Conservation (phyloP, 306 rosid genomes). For the Prunus salicina region DNA sequence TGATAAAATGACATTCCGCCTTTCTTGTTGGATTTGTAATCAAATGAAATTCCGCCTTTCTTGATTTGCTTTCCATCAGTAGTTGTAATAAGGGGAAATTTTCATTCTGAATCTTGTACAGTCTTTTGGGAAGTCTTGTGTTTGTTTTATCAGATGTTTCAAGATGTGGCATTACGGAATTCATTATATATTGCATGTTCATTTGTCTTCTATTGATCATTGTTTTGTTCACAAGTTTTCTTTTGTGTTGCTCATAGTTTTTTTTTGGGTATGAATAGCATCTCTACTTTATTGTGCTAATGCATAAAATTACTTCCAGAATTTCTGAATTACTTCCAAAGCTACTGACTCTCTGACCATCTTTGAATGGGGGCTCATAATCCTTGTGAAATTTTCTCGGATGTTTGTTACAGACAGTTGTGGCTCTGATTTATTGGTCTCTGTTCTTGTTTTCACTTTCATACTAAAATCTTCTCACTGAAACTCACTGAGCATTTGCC, state of each 20-base stretch:
- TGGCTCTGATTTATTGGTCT: too few species aligned
- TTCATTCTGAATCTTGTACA: constrained; percentile 10
- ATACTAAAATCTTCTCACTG: too few species aligned
- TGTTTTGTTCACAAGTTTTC: neutral
- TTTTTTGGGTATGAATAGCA: too few species aligned
- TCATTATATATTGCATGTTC: neutral
- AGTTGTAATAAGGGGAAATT: neutral
- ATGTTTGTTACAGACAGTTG: too few species aligned
- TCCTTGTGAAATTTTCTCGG: too few species aligned
- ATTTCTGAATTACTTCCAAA: too few species aligned
- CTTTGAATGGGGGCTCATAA: too few species aligned
- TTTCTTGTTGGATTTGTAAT: neutral
- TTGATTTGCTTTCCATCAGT: neutral
- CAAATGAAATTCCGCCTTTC: neutral
- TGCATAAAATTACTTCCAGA: neutral
- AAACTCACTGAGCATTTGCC: too few species aligned
- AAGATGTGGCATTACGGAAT: neutral
- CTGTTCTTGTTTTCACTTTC: too few species aligned
- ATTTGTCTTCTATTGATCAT: neutral
- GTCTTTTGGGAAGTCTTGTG: neutral
- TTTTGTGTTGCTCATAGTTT: neutral
- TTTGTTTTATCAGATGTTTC: neutral
- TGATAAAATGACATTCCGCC: neutral
- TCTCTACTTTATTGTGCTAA: too few species aligned
- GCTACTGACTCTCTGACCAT: too few species aligned